Evolutionary conservation across 2,329 filamentous ascomycete genomes (phyloP), one percentile per base, ranked within the genome.

Genomic region (Didymella exigua): DNA sequence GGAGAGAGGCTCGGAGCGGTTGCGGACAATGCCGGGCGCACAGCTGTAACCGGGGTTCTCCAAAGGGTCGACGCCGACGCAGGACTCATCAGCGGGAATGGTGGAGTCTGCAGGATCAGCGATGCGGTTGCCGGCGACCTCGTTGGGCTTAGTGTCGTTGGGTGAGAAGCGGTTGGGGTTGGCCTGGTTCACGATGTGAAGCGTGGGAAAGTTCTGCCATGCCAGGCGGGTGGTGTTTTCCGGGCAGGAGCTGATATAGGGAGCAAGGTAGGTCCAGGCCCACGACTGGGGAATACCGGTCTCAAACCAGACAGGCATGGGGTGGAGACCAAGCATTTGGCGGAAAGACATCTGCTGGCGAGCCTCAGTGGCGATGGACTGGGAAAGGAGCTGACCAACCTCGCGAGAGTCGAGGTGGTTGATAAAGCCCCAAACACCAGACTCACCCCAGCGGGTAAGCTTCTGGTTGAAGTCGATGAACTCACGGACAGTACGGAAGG

Each of bases 401-500:
- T 90, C 88, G 4, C 89, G 87, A 0, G 88, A 87, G 73, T 93
- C 85, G 41, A 95, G 81, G 68, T 95, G 90, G 45, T 86, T 83
- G 59, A 93, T 79, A 78, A 93, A 95, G 0, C 90, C 90, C 77
- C 90, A 92, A 1, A 93, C 89, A 41, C 90, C 89, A 10, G 87
- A 84, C 73, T 95, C 90, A 43, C 90, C 90, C 75, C 84, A 91
- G 29, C 89, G 87, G 1, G 91, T 95, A n/a, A 95, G 77, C 75
- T 92, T 92, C 76, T 93, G 89, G 74, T 85, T 87, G 77, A 95
- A 95, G 78, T 95, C 90, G 66, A 95, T 80, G 69, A 86, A 93
- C 74, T 95, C 90, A 49, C 81, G 84, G 0, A 93, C 86, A 27
- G 85, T 92, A 50, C 78, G 84, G 69, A 86, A 90, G 1, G 90